Conservation (phyloP, 2,329 filamentous ascomycete species). For the Cladosporium halotolerans region DNA sequence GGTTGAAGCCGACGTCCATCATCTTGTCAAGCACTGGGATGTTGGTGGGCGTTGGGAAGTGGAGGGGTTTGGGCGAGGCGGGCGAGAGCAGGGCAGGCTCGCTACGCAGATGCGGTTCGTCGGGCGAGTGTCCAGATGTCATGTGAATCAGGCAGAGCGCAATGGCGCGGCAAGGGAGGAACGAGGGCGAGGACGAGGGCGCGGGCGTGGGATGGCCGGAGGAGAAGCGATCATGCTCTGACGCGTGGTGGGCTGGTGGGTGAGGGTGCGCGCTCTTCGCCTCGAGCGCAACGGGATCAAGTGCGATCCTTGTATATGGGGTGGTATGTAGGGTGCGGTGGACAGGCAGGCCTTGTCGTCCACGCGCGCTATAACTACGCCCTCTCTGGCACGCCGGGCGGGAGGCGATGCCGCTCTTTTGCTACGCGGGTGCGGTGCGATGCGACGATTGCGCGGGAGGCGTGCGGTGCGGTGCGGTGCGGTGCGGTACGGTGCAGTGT, state of each 20-base stretch:
- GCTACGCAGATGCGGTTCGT: constrained; percentile 56
- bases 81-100: constrained; percentile 55
- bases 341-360: background rate
- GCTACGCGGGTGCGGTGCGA: too few relatives aligned
- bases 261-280: constrained; percentile 2
- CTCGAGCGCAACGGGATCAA: constrained; percentile 1
- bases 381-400: background rate
- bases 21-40: constrained; percentile 65
- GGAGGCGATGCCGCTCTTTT: background rate
- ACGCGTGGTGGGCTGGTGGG: constrained; percentile 22
- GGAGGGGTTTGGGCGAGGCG: constrained; percentile 64
- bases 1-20: constrained; percentile 66
- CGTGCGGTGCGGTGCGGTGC: too few relatives aligned
- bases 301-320: constrained; percentile 8
- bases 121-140: constrained; percentile 46
- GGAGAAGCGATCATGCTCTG: constrained; percentile 35
- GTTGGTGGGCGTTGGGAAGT: constrained; percentile 60
- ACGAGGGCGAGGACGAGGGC: constrained; percentile 24
- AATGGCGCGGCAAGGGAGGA: constrained; percentile 15
- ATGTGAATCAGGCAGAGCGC: constrained; percentile 38
- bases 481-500: too few relatives aligned
- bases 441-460: too few relatives aligned
- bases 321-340: constrained; percentile 7
- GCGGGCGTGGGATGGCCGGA: constrained; percentile 27
- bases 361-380: background rate